These are phyloP conservation scores for Schizopora paradoxa DNA, from an alignment of 1,284 basidiomycete species.

Conservation along the genomic window DNA sequence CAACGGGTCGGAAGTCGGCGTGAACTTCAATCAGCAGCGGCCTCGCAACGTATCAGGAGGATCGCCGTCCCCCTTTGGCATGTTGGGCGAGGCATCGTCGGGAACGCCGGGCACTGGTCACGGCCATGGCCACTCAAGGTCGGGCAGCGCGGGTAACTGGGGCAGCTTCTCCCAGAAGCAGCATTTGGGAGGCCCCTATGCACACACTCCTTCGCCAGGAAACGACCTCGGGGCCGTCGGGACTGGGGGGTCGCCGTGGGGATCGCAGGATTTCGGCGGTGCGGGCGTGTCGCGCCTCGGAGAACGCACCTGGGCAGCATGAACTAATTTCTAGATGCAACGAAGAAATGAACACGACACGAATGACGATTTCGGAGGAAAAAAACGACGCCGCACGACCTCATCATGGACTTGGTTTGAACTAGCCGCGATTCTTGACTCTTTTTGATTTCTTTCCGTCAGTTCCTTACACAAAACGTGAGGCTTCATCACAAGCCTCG, in stretches of 20 bases:
- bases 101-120: conserved; percentile 48
- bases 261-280: conserved; percentile 46
- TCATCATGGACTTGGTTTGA: no score
- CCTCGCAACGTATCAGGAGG: conserved; percentile 38
- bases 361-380: no score
- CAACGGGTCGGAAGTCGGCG: conserved; percentile 60
- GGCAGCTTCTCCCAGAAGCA: conserved; percentile 50
- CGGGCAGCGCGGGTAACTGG: conserved; percentile 77
- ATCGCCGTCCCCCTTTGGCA: conserved; percentile 41
- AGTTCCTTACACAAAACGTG: background rate
- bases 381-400: no score
- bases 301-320: background rate
- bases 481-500: background rate
- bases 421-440: no score
- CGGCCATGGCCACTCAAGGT: conserved; percentile 62
- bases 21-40: conserved; percentile 47
- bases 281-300: no score
- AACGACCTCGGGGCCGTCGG: conserved; percentile 42
- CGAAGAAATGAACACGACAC: background rate
- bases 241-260: conserved; percentile 47
- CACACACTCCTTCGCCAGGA: conserved; percentile 50
- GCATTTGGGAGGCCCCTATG: conserved; percentile 48
- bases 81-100: conserved; percentile 33
- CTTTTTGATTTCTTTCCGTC: no score
- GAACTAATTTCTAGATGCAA: background rate